Evolutionary conservation across 2,329 filamentous ascomycete species (phyloP).

Genomic region (Penicillium polonicum): DNA sequence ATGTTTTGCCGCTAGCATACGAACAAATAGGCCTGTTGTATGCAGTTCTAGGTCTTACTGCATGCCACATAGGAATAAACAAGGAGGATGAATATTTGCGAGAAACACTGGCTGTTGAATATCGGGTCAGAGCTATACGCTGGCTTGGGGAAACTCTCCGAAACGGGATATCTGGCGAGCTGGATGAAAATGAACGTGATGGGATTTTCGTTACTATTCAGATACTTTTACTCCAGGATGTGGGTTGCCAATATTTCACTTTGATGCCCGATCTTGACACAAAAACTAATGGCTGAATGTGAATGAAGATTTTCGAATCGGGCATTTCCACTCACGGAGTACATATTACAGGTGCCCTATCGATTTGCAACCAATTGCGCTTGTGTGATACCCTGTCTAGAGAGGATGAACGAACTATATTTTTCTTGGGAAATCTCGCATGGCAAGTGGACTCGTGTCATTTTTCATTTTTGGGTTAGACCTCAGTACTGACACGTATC

Average conservation of each 20-base stretch:
- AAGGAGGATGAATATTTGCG: slow-evolving; percentile 21
- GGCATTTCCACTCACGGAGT: slow-evolving; percentile 33
- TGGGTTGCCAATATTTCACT: slow-evolving; percentile 10
- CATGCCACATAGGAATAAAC: slow-evolving; percentile 29
- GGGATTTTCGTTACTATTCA: slow-evolving; percentile 32
- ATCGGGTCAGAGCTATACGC: slow-evolving; percentile 31
- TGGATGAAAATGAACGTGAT: slow-evolving; percentile 30
- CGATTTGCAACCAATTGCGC: slow-evolving; percentile 31
- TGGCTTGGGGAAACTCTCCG: slow-evolving; percentile 27
- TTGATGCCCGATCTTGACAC: background rate
- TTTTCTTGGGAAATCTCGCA: slow-evolving; percentile 32
- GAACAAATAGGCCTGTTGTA: slow-evolving; percentile 30
- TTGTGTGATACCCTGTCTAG: slow-evolving; percentile 24
- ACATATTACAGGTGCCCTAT: slow-evolving; percentile 36
- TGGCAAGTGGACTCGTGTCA: slow-evolving; percentile 17
- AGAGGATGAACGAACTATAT: slow-evolving; percentile 28
- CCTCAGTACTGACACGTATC: background rate
- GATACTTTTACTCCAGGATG: slow-evolving; percentile 33
- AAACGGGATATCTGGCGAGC: slow-evolving; percentile 24
- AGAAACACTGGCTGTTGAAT: slow-evolving; percentile 29
- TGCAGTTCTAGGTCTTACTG: slow-evolving; percentile 30
- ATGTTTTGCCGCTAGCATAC: slow-evolving; percentile 31
- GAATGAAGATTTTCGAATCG: slow-evolving; percentile 31
- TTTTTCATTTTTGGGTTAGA: background rate
- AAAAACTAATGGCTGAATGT: background rate